Conservation (phyloP, 2,329 filamentous ascomycete genomes). For the Xylariales sp. region DNA sequence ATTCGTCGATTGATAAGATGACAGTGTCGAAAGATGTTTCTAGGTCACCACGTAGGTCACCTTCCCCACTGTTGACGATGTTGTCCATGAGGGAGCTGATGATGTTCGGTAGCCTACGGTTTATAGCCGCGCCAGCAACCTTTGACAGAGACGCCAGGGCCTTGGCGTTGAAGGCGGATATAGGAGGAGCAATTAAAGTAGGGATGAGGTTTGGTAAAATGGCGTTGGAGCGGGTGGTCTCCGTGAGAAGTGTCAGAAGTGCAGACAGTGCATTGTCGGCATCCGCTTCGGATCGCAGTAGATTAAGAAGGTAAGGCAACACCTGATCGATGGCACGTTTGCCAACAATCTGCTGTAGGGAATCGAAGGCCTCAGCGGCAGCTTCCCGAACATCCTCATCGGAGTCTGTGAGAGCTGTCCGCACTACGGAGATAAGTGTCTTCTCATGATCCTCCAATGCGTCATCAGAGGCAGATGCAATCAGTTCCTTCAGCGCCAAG, state of each 20-base stretch:
- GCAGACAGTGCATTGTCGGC: conserved; percentile 91
- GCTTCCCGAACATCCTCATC: conserved; percentile 90
- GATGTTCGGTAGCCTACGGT: conserved; percentile 80
- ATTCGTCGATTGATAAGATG: conserved; percentile 89
- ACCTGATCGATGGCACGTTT: conserved; percentile 95
- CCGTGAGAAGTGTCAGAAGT: conserved; percentile 87
- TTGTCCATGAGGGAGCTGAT: conserved; percentile 94
- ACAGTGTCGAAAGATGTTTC: conserved; percentile 82
- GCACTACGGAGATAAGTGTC: conserved; percentile 88
- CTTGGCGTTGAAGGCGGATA: conserved; percentile 90
- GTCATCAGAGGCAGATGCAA: conserved; percentile 81
- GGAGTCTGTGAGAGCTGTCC: conserved; percentile 84
- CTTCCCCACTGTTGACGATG: conserved; percentile 72
- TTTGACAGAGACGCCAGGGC: conserved; percentile 88
- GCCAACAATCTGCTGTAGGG: conserved; percentile 86
- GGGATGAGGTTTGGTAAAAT: conserved; percentile 95
- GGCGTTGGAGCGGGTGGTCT: conserved; percentile 89
- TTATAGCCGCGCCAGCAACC: conserved; percentile 88
- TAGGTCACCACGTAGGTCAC: conserved; percentile 67
- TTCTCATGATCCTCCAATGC: conserved; percentile 92
- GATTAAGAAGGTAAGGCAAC: conserved; percentile 81
- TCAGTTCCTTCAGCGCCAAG: conserved; percentile 89
- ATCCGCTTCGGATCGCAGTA: conserved; percentile 80
- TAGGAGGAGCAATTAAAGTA: conserved; percentile 83
- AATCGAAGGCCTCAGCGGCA: conserved; percentile 94